Evolutionary conservation across 768 basidiomycete genomes (phyloP).

Genomic region (Boletus tylopilopsis): DNA sequence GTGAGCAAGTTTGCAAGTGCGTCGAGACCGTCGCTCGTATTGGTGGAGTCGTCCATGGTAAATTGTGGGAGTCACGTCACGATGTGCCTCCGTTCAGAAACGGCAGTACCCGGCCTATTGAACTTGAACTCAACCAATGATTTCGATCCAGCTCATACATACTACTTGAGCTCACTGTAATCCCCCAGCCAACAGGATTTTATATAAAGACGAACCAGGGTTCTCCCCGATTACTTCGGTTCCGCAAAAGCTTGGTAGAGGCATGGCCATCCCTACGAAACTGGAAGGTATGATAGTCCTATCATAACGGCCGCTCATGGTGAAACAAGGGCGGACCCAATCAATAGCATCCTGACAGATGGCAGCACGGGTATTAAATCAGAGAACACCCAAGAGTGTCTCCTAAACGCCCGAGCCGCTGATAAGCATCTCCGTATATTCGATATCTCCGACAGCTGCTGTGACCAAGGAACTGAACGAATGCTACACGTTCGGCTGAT

Average conservation of each 20-base stretch:
- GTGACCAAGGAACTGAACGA: neutral
- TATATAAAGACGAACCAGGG: no score
- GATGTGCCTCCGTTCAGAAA: no score
- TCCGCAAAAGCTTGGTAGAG: neutral
- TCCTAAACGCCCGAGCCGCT: neutral
- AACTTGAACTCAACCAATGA: no score
- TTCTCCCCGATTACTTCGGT: neutral
- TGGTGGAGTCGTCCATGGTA: conserved; percentile 49
- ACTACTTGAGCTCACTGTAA: no score
- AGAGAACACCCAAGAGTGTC: neutral
- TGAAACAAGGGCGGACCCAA: neutral
- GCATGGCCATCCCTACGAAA: neutral
- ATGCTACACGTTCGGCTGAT: no score
- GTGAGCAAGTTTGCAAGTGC: conserved; percentile 59
- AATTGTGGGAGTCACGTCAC: no score
- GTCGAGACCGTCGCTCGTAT: conserved; percentile 46
- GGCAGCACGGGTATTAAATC: neutral
- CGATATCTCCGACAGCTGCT: neutral
- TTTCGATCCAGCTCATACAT: no score
- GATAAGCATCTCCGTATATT: neutral
- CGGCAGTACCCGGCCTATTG: no score
- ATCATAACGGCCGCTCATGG: neutral
- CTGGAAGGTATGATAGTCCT: neutral
- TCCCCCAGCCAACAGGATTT: no score
- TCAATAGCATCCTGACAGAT: neutral